Evolutionary conservation across 1,284 basidiomycete genomes (phyloP), one percentile per base, ranked within the genome.

Genomic region (Cryptococcus sp.): DNA sequence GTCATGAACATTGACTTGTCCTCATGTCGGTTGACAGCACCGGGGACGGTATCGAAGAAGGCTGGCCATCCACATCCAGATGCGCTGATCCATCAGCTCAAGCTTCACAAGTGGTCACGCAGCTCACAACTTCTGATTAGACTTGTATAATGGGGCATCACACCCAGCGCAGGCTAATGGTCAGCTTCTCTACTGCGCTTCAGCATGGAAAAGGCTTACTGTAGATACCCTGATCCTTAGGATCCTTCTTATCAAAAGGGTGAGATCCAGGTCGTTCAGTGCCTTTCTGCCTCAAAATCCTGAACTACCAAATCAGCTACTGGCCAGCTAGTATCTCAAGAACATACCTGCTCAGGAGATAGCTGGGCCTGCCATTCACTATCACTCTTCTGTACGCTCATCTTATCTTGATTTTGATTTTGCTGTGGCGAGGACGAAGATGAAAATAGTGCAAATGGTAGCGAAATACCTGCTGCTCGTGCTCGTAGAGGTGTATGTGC

Each of bases 41-140:
- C 92, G 1, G 91, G 92, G 53, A 96, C 84, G 2, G 90, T 88
- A 67, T 94, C 91, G 70, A 87, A 97, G 80, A 93, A 97, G 1
- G 91, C 91, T n/a, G 91, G 92, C 91, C 91, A 97, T 28, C 91
- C 92, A 66, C 91, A 97, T 10, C 91, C 90, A 52, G 87, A 91
- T 64, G 41, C 41, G 21, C 41, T 43, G 41, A 7, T 21, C 23
- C 7, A 19, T 43, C 16, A 43, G 41, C 41, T 40, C 16, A 7
- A 40, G 42, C 22, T 39, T 34, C n/a, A 25, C 21, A 18, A 21
- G 22, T 48, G 4, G 37, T 3, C 36, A 25, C 16, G 19, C 16
- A 9, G 63, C 71, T 61, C 49, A 74, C 72, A 96, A 97, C 76
- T 97, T 97, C 59, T 89, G 91, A 28, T 80, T 81, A 63, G 88